These are phyloP conservation scores for Picocystis salinarum DNA, from an alignment of 139 green algal genomes.

Conservation along the genomic window DNA sequence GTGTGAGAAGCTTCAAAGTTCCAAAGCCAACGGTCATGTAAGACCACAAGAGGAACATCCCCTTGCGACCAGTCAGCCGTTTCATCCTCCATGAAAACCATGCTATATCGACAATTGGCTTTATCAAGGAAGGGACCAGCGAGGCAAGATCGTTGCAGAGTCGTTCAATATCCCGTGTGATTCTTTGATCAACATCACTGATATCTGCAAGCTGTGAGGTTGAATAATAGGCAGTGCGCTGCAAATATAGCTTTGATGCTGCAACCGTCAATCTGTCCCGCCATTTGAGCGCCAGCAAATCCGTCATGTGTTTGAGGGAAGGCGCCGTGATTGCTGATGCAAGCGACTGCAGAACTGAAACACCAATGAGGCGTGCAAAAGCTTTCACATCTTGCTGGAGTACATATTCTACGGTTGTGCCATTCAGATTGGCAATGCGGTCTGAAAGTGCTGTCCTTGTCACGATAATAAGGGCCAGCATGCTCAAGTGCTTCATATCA, in stretches of 20 bases:
- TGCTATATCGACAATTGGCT: constrained; percentile 44
- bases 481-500: constrained; percentile 5
- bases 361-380: constrained; percentile 12
- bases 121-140: constrained; percentile 47
- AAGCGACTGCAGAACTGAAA: constrained; percentile 23
- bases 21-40: constrained; percentile 39
- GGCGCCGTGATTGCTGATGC: constrained; percentile 45
- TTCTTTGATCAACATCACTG: constrained; percentile 21
- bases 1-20: constrained; percentile 28
- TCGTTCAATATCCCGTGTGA: constrained; percentile 40
- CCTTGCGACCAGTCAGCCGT: constrained; percentile 29
- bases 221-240: no score
- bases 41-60: constrained; percentile 39
- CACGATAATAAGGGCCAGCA: constrained; percentile 26
- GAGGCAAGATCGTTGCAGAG: constrained; percentile 37
- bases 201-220: no score
- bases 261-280: no score
- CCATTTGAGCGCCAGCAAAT: constrained; percentile 42
- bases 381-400: constrained; percentile 34
- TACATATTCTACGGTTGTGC: constrained; percentile 40
- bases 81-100: constrained; percentile 44
- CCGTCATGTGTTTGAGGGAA: constrained; percentile 25
- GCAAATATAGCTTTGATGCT: no score
- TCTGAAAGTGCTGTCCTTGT: constrained; percentile 39
- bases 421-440: constrained; percentile 47